A percentile compares a stretch with the other conserved stretches of the same genome.
These are phyloP conservation scores for Candida bentonensis DNA, from an alignment of 805 yeast genomes.

Conservation along the genomic window DNA sequence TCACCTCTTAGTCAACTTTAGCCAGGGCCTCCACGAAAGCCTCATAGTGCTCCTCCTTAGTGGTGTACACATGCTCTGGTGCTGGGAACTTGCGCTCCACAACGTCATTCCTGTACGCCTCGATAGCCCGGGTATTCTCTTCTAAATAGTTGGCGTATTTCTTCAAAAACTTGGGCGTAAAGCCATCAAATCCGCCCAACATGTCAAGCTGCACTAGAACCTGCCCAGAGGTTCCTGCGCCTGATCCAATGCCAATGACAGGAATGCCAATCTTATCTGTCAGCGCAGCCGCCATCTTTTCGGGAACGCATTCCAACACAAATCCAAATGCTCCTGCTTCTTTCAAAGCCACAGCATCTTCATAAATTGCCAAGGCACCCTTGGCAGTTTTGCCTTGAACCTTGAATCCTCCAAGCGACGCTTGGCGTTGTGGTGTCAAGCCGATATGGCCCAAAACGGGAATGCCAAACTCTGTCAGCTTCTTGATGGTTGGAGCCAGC, in stretches of 20 bases:
- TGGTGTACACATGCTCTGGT: constrained; percentile 50
- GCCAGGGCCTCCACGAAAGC: constrained; percentile 24
- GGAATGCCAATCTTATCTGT: constrained; percentile 54
- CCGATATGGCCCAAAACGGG: constrained; percentile 92
- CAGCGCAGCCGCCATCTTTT: constrained; percentile 47
- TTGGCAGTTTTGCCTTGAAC: constrained; percentile 56
- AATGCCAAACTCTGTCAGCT: constrained; percentile 54
- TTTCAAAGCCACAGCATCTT: constrained; percentile 59
- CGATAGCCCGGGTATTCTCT: constrained; percentile 36
- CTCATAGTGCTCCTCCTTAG: constrained; percentile 47
- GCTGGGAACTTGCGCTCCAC: constrained; percentile 43
- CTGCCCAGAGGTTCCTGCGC: constrained; percentile 71
- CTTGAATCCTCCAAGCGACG: constrained; percentile 72
- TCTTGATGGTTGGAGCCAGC: constrained; percentile 37
- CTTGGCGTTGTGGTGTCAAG: constrained; percentile 75
- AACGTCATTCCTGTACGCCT: constrained; percentile 48
- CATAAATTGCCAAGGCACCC: constrained; percentile 41
- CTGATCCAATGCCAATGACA: constrained; percentile 94
- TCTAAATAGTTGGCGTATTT: constrained; percentile 41
- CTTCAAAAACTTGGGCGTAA: constrained; percentile 62
- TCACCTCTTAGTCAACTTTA: too few species aligned
- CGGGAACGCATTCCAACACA: constrained; percentile 80
- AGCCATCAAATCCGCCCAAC: constrained; percentile 47
- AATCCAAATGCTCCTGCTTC: constrained; percentile 63
- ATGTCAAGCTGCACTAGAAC: constrained; percentile 79